Conservation (phyloP, 169 alveolate species). For the Plasmodium gaboni region DNA sequence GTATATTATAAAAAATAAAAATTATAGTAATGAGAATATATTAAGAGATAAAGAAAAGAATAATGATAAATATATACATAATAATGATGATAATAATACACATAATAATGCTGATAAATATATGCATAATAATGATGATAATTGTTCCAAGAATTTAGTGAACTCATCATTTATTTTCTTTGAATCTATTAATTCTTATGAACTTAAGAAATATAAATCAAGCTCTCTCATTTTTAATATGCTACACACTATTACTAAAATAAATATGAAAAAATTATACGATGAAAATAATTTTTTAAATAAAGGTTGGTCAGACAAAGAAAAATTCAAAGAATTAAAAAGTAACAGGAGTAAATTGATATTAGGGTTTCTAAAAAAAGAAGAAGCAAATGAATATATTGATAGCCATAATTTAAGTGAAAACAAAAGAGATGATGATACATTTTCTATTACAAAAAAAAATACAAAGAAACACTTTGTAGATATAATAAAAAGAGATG, state of each 20-base stretch:
- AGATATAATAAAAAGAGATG: slow-evolving; percentile 14
- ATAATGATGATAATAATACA: too few species aligned
- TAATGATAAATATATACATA: too few species aligned
- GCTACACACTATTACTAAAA: slow-evolving; percentile 61
- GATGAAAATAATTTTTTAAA: slow-evolving; percentile 78
- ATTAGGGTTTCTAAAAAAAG: slow-evolving; percentile 20
- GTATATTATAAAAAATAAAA: slow-evolving; percentile 3
- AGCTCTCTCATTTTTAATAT: neutral
- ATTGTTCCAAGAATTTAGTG: neutral
- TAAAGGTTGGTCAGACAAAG: slow-evolving; percentile 82
- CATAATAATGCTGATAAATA: too few species aligned
- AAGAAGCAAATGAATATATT: neutral
- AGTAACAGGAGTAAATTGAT: slow-evolving; percentile 56
- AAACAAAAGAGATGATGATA: neutral
- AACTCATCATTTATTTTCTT: slow-evolving; percentile 16
- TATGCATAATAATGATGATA: too few species aligned
- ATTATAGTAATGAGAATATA: neutral
- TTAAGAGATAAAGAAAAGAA: too few species aligned
- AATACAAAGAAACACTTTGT: neutral
- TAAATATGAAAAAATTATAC: slow-evolving; percentile 80
- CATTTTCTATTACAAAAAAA: neutral
- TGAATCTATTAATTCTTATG: slow-evolving; percentile 35
- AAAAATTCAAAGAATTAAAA: slow-evolving; percentile 77
- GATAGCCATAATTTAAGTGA: neutral
- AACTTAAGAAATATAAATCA: slow-evolving; percentile 18